Evolutionary conservation across 1,284 basidiomycete species (phyloP), one percentile per base, ranked within the genome.

Genomic region (Ceratobasidium theobromae): DNA sequence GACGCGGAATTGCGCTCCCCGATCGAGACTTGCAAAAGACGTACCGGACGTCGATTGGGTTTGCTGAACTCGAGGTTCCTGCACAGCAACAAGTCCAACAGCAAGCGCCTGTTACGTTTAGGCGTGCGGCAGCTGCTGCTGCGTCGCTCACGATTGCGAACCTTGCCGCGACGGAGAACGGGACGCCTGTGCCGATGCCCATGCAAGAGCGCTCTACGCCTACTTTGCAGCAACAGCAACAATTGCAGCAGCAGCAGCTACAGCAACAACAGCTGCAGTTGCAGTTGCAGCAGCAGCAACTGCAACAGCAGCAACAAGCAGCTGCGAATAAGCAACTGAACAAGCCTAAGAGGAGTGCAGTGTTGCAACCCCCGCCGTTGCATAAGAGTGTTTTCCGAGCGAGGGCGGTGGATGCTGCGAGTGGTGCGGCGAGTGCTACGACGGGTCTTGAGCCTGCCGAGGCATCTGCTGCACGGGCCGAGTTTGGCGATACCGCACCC

Each of bases 21-120:
- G 97, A 99, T 74, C 87, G 95, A 60, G 96, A 99, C 70, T 90
- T 93, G 1, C 85, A 91, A 73, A 86, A 94, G 77, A 98, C 97
- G 8, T 89, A 90, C 76, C 87, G 97, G 38, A 95, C 93, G 0
- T 87, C 89, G 4, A 87, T 95, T 67, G 89, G 89, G 27, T 90
- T 91, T 80, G 88, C 89, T 2, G 89, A 91, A 72, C 76, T 89
- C 53, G 89, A 90, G 71, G 40, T 49, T 41, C 21, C 60, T 16
- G 53, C 64, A 11, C 66, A 43, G 35, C 65, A 53, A 64, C 69
- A 2, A 66, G 72, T 4, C 72, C 74, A 11, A 69, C 74, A n/a
- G 77, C 88, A 51, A 84, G 86, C 8, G 83, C 85, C 84, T 9
- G 83, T 82, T 6, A 75, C 74, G 45, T 86, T 85, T 5, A 79